A percentile compares a stretch with the other conserved stretches of the same genome.
These are phyloP conservation scores for Parsonsia alboflavescens DNA, from an alignment of 257 asterid genomes.

Conservation along the genomic window DNA sequence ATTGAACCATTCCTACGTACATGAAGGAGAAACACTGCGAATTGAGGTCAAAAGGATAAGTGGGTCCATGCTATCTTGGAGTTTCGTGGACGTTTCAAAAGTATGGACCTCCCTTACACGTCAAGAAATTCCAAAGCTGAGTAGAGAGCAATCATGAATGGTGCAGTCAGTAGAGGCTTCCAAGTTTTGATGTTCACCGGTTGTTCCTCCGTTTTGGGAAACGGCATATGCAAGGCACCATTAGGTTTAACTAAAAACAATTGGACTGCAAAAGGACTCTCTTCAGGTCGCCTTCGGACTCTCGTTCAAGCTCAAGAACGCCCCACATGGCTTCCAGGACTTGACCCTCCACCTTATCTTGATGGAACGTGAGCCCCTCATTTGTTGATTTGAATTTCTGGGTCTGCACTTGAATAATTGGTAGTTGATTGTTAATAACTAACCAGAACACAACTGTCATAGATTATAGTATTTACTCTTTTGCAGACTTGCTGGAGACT, in stretches of 20 bases:
- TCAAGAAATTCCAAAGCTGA: not conserved
- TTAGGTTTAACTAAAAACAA: slow-evolving; percentile 24
- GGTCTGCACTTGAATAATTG: no score
- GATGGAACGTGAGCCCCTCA: slow-evolving; percentile 68
- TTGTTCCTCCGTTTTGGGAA: slow-evolving; percentile 38
- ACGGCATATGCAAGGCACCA: slow-evolving; percentile 21
- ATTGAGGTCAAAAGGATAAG: slow-evolving; percentile 37
- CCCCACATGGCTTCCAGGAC: slow-evolving; percentile 93
- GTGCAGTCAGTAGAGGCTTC: slow-evolving; percentile 45
- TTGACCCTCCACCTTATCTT: slow-evolving; percentile 85
- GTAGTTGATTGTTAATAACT: not conserved
- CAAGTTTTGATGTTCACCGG: slow-evolving; percentile 39
- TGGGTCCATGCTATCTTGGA: slow-evolving; percentile 39
- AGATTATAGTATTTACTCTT: not conserved
- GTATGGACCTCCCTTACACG: not conserved
- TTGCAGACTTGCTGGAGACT: slow-evolving; percentile 79
- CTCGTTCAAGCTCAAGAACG: slow-evolving; percentile 60
- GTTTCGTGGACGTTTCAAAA: slow-evolving; percentile 10
- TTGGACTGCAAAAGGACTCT: slow-evolving; percentile 28
- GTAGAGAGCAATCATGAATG: slow-evolving; percentile 33
- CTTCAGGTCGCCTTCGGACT: slow-evolving; percentile 17
- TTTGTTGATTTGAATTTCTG: not conserved
- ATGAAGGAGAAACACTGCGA: not conserved
- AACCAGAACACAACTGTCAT: not conserved
- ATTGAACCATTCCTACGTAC: not conserved